Conservation (phyloP, 2,329 filamentous ascomycete species). For the Ceratocystis destructans region DNA sequence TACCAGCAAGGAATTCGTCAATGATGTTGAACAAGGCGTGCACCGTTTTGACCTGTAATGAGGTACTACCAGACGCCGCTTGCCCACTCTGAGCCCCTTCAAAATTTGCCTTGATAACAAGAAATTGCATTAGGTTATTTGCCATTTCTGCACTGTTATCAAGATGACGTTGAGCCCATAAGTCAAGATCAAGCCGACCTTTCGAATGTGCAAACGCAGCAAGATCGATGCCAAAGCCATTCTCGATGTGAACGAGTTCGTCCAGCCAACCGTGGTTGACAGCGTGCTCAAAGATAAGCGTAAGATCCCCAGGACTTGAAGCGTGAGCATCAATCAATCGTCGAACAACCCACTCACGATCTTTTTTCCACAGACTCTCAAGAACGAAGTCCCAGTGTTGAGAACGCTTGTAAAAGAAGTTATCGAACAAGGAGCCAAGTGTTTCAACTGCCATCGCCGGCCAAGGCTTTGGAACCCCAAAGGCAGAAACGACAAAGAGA, state of each 20-base stretch:
- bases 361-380: conserved; percentile 81
- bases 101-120: conserved; percentile 70
- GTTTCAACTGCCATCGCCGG: conserved; percentile 60
- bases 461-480: conserved; percentile 67
- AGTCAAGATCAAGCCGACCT: conserved; percentile 62
- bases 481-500: conserved; percentile 65
- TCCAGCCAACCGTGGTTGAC: conserved; percentile 74
- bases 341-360: conserved; percentile 72
- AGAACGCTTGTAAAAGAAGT: conserved; percentile 67
- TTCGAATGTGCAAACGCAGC: conserved; percentile 73
- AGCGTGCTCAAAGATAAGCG: conserved; percentile 46
- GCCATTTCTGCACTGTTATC: conserved; percentile 56
- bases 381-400: conserved; percentile 76
- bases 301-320: conserved; percentile 43
- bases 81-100: conserved; percentile 33
- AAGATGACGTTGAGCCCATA: conserved; percentile 63
- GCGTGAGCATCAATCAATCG: conserved; percentile 74
- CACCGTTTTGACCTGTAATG: conserved; percentile 73
- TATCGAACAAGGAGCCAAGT: conserved; percentile 62
- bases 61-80: conserved; percentile 41
- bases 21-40: conserved; percentile 67
- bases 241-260: conserved; percentile 61
- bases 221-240: conserved; percentile 76
- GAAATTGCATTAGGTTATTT: conserved; percentile 59
- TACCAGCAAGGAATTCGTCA: conserved; percentile 51